Evolutionary conservation across 768 basidiomycete genomes (phyloP).

Genomic region (Inosperma sp.): DNA sequence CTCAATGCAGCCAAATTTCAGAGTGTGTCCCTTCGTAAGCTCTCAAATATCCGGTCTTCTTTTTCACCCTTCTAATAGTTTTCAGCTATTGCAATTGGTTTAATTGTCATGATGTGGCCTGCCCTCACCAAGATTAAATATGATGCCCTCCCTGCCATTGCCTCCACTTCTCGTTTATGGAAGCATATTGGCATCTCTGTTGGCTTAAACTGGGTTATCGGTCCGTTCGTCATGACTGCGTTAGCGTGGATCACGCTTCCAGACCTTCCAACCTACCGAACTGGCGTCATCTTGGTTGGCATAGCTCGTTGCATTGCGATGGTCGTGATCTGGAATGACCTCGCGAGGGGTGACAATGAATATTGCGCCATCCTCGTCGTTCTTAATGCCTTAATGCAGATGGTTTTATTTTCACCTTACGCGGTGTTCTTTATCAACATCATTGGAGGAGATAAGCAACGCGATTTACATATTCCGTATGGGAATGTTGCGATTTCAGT

Average conservation of each 20-base stretch:
- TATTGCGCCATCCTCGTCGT: conserved; percentile 80
- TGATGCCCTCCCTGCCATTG: conserved; percentile 57
- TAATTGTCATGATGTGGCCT: conserved; percentile 89
- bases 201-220: conserved; percentile 74
- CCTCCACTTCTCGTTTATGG: conserved; percentile 54
- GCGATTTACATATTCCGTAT: conserved; percentile 48
- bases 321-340: conserved; percentile 80
- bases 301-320: conserved; percentile 67
- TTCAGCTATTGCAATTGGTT: conserved; percentile 73
- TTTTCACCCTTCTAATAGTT: background rate
- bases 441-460: conserved; percentile 45
- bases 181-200: conserved; percentile 64
- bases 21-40: conserved; percentile 75
- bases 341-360: conserved; percentile 63
- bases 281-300: conserved; percentile 81
- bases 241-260: conserved; percentile 83
- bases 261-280: conserved; percentile 68
- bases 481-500: conserved; percentile 60
- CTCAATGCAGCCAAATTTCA: conserved; percentile 60
- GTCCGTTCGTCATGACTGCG: conserved; percentile 80
- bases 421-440: conserved; percentile 70
- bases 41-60: background rate
- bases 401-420: conserved; percentile 70
- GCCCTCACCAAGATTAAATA: conserved; percentile 73
- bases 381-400: conserved; percentile 75